Base-by-base conservation (phyloP, 2,329 filamentous ascomycete genomes). In the Ciborinia camelliae region DNA sequence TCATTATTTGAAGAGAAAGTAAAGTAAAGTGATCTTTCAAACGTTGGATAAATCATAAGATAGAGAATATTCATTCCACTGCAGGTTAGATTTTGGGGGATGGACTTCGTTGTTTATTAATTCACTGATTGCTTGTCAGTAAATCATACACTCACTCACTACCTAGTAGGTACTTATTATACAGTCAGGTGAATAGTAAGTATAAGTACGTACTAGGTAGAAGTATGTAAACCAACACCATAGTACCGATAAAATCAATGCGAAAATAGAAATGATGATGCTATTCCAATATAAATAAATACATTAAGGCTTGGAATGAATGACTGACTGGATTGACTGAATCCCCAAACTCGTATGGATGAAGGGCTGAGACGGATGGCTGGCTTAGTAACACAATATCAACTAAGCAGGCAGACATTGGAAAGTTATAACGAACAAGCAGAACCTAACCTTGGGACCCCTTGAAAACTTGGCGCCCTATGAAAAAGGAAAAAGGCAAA, bases 211-310 rank as follows among this genome's bases (percentile, higher is more conserved):
- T n/a, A n/a, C n/a, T n/a, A n/a, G n/a, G n/a, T 32, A 35, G 30
- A 30, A 53, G 51, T 23, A 32, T 30, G 28, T 18, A 20, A 35
- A 26, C 30, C 1, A 37, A 53, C 35, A n/a, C n/a, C n/a, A n/a
- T n/a, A n/a, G n/a, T n/a, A n/a, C n/a, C n/a, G n/a, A 53, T 53
- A 6, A 41, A 28, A 10, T 57, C 37, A 57, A 57, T 55, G 53
- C 53, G 53, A 55, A 43, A 10, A 55, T 26, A 26, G 32, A 39
- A 39, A 54, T 30, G 53, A 57, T 39, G 53, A 57, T 43, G 32
- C 23, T 55, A 20, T 43, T 43, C n/a, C 28, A 26, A 41, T 23
- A 20, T 14, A 14, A 32, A 28, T 55, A 55, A 55, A 55, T 55
- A 55, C 18, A 55, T 55, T 30, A 15, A 18, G 37, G 8, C 15